These are phyloP conservation scores for Phytopythium cucurbitacearum DNA, from an alignment of 352 stramenopile species.

Conservation along the genomic window DNA sequence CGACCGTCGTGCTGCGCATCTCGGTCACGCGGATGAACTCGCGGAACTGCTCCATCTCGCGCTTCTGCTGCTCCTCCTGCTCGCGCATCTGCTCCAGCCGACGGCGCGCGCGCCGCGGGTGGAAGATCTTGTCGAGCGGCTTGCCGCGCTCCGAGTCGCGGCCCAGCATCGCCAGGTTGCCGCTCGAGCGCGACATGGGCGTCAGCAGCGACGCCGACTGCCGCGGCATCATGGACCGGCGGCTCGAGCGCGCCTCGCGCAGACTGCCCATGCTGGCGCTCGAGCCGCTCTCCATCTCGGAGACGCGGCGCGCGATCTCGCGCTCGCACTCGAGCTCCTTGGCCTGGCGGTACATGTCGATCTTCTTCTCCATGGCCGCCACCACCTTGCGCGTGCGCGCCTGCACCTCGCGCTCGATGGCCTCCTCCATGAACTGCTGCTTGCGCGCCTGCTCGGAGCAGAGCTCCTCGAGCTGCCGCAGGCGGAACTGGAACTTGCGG, in stretches of 20 bases:
- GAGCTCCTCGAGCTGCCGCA: conserved; percentile 74
- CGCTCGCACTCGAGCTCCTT: conserved; percentile 78
- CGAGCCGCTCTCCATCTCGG: conserved; percentile 29
- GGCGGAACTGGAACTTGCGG: conserved; percentile 79
- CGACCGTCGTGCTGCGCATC: conserved; percentile 18
- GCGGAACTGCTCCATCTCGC: conserved; percentile 86
- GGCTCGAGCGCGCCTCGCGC: conserved; percentile 5
- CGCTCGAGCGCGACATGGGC: conserved; percentile 4
- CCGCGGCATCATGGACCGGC: too few species aligned
- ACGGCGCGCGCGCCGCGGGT: conserved; percentile 60
- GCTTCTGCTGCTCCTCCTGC: conserved; percentile 70
- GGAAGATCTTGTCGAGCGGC: conserved; percentile 72
- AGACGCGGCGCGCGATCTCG: conserved; percentile 71
- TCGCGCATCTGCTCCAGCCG: conserved; percentile 61
- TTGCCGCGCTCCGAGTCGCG: conserved; percentile 11
- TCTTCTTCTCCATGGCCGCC: conserved; percentile 79
- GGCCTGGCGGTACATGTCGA: conserved; percentile 82
- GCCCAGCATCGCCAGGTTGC: background rate
- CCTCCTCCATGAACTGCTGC: conserved; percentile 69
- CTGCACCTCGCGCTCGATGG: conserved; percentile 74
- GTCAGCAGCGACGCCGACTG: too few species aligned
- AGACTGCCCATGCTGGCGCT: conserved; percentile 8
- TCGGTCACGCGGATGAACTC: conserved; percentile 77
- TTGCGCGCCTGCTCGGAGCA: conserved; percentile 64
- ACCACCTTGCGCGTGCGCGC: conserved; percentile 58